These are phyloP conservation scores for Blastobotrys serpentis DNA, from an alignment of 1,139 yeast species.

Conservation along the genomic window DNA sequence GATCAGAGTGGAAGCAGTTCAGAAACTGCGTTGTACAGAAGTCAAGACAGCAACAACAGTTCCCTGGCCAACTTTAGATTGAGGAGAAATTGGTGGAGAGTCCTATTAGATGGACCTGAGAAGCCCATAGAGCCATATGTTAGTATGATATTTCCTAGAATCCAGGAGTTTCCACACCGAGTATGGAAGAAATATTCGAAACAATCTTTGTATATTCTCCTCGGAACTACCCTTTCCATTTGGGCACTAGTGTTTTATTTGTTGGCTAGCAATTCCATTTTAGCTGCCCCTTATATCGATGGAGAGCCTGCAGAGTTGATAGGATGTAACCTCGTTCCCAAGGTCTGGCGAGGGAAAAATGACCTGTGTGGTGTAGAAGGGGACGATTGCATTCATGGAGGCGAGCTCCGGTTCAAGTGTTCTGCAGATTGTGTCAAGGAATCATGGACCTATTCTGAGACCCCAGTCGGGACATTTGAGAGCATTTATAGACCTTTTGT, in stretches of 20 bases:
- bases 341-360: constrained; percentile 69
- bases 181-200: constrained; percentile 13
- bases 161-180: constrained; percentile 29
- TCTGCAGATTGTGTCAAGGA: constrained; percentile 85
- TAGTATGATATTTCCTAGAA: constrained; percentile 23
- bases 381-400: constrained; percentile 48
- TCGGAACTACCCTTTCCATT: constrained; percentile 20
- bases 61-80: neutral
- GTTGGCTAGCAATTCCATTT: constrained; percentile 28
- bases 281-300: constrained; percentile 30
- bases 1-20: constrained; percentile 4
- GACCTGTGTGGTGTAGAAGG: constrained; percentile 76
- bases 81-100: constrained; percentile 17
- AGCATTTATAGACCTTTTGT: constrained; percentile 71
- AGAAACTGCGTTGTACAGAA: constrained; percentile 5
- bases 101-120: constrained; percentile 31
- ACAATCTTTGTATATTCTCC: constrained; percentile 11
- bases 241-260: constrained; percentile 29
- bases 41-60: neutral
- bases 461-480: constrained; percentile 68
- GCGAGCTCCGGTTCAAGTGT: constrained; percentile 61
- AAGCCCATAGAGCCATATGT: constrained; percentile 29
- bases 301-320: constrained; percentile 27
- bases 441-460: constrained; percentile 73
- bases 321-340: constrained; percentile 36